phyloP scores from a whole-genome alignment of 2,329 filamentous ascomycete species.

The Pseudomassariella vexata region DNA sequence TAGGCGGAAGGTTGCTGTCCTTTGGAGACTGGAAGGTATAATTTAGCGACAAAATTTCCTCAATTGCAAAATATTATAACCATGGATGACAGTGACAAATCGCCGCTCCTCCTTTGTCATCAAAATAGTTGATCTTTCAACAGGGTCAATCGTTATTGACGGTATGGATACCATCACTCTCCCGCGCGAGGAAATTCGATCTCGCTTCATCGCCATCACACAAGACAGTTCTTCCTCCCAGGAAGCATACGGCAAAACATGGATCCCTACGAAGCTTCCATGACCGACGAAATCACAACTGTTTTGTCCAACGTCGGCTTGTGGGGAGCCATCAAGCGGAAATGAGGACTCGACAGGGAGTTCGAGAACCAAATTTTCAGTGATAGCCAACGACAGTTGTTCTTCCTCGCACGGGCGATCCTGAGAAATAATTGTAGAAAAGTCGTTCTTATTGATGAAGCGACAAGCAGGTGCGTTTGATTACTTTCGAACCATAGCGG shows the following conservation, averaged over 20 bases:
- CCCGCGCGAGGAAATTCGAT: slow-evolving; percentile 15
- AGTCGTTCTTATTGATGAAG: slow-evolving; percentile 40
- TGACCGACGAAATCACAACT: slow-evolving; percentile 34
- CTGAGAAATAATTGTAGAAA: slow-evolving; percentile 25
- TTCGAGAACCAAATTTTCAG: slow-evolving; percentile 27
- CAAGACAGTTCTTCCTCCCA: slow-evolving; percentile 46
- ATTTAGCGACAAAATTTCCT: no score
- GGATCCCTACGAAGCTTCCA: slow-evolving; percentile 31
- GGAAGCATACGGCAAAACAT: slow-evolving; percentile 43
- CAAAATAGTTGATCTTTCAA: slow-evolving; percentile 37
- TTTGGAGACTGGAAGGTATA: slow-evolving; percentile 18
- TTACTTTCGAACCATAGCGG: slow-evolving; percentile 12
- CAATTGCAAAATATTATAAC: no score
- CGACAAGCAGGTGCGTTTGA: slow-evolving; percentile 25
- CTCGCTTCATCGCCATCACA: slow-evolving; percentile 35
- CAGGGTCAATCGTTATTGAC: slow-evolving; percentile 38
- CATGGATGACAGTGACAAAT: slow-evolving; percentile 23
- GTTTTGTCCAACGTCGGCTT: slow-evolving; percentile 43
- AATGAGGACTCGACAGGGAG: slow-evolving; percentile 30
- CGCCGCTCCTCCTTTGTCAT: slow-evolving; percentile 31
- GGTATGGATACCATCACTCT: slow-evolving; percentile 27
- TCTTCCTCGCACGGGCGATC: slow-evolving; percentile 42
- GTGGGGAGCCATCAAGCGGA: slow-evolving; percentile 29
- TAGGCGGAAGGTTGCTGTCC: slow-evolving; percentile 16
- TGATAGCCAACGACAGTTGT: slow-evolving; percentile 44